Percentiles rank a stretch among this genome's conserved stretches.
These are phyloP conservation scores for Helminthosporium solani DNA, from an alignment of 2,329 filamentous ascomycete species.

Conservation along the genomic window DNA sequence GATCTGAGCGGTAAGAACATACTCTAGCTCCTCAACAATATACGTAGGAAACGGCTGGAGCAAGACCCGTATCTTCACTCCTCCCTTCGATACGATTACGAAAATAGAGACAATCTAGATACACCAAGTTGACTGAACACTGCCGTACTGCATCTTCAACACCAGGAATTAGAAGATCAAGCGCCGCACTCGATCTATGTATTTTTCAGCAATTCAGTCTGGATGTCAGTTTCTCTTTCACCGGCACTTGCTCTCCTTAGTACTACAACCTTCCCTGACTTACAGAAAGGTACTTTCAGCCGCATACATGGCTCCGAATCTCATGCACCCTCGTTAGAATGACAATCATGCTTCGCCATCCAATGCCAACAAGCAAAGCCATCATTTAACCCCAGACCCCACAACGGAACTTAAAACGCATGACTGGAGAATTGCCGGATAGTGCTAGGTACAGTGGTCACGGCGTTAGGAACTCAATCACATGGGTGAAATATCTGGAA, in stretches of 20 bases:
- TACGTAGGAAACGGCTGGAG: no score
- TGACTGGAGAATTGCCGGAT: conserved; percentile 10
- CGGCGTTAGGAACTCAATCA: neutral
- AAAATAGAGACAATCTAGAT: neutral
- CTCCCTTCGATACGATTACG: neutral
- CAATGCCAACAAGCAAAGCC: conserved; percentile 3
- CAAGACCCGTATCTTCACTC: no score
- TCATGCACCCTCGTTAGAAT: conserved; percentile 3
- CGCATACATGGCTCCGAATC: conserved; percentile 2
- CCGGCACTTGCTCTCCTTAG: conserved; percentile 5
- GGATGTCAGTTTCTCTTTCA: conserved; percentile 1
- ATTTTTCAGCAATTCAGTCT: conserved; percentile 24
- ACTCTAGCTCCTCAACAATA: no score
- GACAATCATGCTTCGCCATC: neutral
- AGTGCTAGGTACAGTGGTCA: conserved; percentile 5
- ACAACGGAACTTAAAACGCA: conserved; percentile 8
- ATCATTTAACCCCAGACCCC: conserved; percentile 6
- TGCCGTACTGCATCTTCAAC: neutral
- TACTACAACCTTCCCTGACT: neutral
- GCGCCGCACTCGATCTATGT: conserved; percentile 11
- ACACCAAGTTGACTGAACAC: neutral
- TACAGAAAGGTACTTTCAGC: conserved; percentile 1
- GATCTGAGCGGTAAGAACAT: no score
- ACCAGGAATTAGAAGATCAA: neutral
- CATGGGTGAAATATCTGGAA: neutral